Evolutionary conservation across 2,329 filamentous ascomycete genomes (phyloP).

Genomic region (Zymoseptoria pseudotritici): DNA sequence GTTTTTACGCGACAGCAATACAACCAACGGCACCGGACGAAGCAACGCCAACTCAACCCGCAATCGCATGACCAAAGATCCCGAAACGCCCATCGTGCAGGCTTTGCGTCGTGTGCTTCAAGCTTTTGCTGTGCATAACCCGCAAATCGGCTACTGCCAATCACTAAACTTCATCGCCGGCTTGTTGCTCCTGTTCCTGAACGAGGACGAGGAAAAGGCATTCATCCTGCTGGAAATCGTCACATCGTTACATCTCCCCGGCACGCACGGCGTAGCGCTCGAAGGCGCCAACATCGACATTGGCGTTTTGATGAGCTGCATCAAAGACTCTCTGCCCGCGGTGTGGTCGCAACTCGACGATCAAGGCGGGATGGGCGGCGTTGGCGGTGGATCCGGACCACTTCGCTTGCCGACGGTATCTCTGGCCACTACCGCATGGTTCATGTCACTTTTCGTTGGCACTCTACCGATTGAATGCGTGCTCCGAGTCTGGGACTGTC

Average conservation of each 20-base stretch:
- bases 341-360: slow-evolving; percentile 88
- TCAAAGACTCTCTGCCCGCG: slow-evolving; percentile 72
- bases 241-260: slow-evolving; percentile 78
- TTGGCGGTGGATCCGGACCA: slow-evolving; percentile 32
- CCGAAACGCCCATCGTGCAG: slow-evolving; percentile 69
- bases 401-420: slow-evolving; percentile 76
- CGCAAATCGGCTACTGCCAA: slow-evolving; percentile 89
- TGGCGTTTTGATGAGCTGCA: slow-evolving; percentile 80
- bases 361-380: slow-evolving; percentile 45
- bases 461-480: slow-evolving; percentile 88
- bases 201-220: slow-evolving; percentile 73
- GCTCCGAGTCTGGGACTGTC: slow-evolving; percentile 86
- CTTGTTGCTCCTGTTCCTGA: slow-evolving; percentile 74
- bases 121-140: slow-evolving; percentile 86
- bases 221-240: slow-evolving; percentile 94
- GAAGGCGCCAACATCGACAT: slow-evolving; percentile 92
- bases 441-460: slow-evolving; percentile 95
- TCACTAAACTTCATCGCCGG: slow-evolving; percentile 92
- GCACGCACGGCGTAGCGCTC: slow-evolving; percentile 82
- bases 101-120: slow-evolving; percentile 78
- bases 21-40: slow-evolving; percentile 5
- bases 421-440: slow-evolving; percentile 90
- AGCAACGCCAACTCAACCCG: slow-evolving; percentile 1
- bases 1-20: not conserved
- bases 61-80: slow-evolving; percentile 34